phyloP scores from a whole-genome alignment of 495 filamentous ascomycete genomes.

The Xylaria flabelliformis region DNA sequence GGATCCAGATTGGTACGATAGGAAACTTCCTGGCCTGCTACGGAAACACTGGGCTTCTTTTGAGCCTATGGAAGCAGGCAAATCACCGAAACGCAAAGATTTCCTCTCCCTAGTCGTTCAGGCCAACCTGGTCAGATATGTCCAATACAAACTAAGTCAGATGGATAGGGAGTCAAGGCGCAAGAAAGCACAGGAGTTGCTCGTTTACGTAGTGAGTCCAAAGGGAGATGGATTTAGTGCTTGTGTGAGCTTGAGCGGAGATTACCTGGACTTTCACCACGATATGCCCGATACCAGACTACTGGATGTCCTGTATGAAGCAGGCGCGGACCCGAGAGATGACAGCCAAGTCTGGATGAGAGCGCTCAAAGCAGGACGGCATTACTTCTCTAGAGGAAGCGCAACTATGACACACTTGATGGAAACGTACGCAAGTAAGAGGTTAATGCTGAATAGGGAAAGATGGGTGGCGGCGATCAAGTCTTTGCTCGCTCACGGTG shows the following conservation, averaged over 20 bases:
- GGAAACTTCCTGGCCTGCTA: conserved; percentile 31
- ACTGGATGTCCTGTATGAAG: conserved; percentile 36
- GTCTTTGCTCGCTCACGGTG: conserved; percentile 38
- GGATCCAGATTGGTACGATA: conserved; percentile 42
- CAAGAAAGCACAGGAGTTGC: conserved; percentile 40
- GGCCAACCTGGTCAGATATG: conserved; percentile 40
- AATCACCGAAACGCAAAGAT: conserved; percentile 42
- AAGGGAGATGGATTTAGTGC: conserved; percentile 41
- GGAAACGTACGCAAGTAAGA: conserved; percentile 37
- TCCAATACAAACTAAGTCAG: conserved; percentile 28
- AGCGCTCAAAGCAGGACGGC: conserved; percentile 37
- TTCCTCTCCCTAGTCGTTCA: conserved; percentile 40
- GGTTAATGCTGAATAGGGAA: conserved; percentile 40
- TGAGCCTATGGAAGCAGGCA: conserved; percentile 45
- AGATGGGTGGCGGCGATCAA: conserved; percentile 43
- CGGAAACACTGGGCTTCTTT: conserved; percentile 41
- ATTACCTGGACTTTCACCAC: conserved; percentile 44
- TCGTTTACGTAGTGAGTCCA: conserved; percentile 37
- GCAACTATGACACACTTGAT: conserved; percentile 42
- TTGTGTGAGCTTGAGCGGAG: conserved; percentile 38
- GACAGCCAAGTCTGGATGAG: conserved; percentile 34
- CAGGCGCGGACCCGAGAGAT: conserved; percentile 31
- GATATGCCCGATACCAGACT: conserved; percentile 43
- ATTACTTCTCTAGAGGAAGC: conserved; percentile 43
- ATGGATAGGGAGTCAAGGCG: conserved; percentile 27